A percentile compares a stretch with the other conserved stretches of the same genome.
Conservation (phyloP, 257 asterid species). For the Solanum stenotomum region DNA sequence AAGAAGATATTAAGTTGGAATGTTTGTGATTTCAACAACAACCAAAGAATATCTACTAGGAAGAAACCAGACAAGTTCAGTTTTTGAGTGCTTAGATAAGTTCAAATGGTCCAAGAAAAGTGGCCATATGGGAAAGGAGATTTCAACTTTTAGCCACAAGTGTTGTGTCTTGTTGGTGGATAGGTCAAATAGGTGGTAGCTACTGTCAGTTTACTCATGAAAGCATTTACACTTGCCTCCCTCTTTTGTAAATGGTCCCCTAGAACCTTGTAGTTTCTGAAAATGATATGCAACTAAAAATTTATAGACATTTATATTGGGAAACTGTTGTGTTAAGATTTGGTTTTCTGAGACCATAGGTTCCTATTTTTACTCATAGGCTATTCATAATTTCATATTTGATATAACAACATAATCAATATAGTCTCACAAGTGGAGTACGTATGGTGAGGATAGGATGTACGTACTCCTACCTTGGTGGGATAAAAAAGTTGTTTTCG, state of each 20-base stretch:
- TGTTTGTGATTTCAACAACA: not conserved
- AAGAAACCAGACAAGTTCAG: not conserved
- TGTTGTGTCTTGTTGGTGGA: not conserved
- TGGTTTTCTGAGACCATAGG: not conserved
- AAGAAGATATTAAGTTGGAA: not conserved
- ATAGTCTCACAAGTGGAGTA: not conserved
- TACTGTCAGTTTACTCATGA: not conserved
- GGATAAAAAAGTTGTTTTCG: not conserved
- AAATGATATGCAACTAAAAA: not conserved
- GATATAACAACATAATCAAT: not conserved
- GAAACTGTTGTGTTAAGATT: not conserved
- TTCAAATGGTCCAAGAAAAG: not conserved
- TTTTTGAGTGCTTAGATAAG: not conserved
- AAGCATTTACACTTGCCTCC: not conserved
- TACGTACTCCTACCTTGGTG: not conserved
- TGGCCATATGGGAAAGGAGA: not conserved
- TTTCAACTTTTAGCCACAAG: not conserved
- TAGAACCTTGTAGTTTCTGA: not conserved
- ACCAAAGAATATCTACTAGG: not conserved
- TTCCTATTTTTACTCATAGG: not conserved
- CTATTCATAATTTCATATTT: not conserved
- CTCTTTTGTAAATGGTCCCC: not conserved
- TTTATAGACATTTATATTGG: not conserved
- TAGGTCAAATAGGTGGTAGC: not conserved
- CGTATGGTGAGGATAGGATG: not conserved